Conservation (phyloP, 2,329 filamentous ascomycete species). For the Pseudogymnoascus sp. region DNA sequence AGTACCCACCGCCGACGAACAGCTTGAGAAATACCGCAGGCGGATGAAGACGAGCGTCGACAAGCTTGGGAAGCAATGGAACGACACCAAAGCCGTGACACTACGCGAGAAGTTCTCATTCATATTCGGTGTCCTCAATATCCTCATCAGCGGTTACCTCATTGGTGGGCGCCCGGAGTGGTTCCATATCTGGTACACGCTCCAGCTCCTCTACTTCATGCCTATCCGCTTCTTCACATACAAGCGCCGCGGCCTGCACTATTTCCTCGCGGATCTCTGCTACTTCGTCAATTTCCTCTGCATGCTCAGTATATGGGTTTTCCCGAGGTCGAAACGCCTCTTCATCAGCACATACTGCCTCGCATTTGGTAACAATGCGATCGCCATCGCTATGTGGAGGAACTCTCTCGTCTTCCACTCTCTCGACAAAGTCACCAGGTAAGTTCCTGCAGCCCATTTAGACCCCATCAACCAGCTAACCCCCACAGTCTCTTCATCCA, state of each 20-base stretch:
- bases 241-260: constrained; percentile 85
- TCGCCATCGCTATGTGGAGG: constrained; percentile 98
- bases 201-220: constrained; percentile 89
- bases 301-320: constrained; percentile 78
- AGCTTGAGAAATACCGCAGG: constrained; percentile 81
- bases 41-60: constrained; percentile 88
- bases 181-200: constrained; percentile 90
- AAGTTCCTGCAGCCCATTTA: constrained; percentile 19
- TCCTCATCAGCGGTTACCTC: constrained; percentile 92
- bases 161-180: constrained; percentile 78
- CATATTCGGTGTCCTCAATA: constrained; percentile 92
- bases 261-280: constrained; percentile 93
- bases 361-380: constrained; percentile 91
- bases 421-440: constrained; percentile 92
- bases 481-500: constrained; percentile 79
- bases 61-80: constrained; percentile 77
- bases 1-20: constrained; percentile 80
- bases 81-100: constrained; percentile 80
- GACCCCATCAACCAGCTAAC: background rate
- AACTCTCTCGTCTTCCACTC: constrained; percentile 98
- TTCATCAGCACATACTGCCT: constrained; percentile 90
- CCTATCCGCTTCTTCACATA: constrained; percentile 90
- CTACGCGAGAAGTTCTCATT: constrained; percentile 91
- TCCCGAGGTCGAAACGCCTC: constrained; percentile 81
- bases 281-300: constrained; percentile 94